Percentiles rank a stretch among this genome's conserved stretches.
Evolutionary conservation across 495 filamentous ascomycete genomes (phyloP).

Genomic region (Melanomma pulvis-pyrius): DNA sequence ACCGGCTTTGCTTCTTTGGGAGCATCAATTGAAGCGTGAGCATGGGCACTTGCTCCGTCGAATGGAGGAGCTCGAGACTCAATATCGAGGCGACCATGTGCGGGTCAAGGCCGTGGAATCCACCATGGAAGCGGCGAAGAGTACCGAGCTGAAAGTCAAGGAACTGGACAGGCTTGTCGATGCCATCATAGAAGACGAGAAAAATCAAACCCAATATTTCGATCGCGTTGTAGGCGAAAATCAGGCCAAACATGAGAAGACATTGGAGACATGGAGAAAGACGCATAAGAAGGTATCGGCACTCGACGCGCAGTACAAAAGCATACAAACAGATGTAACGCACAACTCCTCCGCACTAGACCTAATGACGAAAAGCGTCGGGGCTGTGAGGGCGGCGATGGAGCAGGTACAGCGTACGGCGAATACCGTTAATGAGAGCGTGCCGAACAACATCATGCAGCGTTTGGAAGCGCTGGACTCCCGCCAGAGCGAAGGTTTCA

Average conservation of each 20-base stretch:
- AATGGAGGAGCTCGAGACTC: conserved; percentile 38
- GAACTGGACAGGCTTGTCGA: conserved; percentile 4
- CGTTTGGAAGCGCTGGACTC: conserved; percentile 27
- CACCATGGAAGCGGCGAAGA: neutral
- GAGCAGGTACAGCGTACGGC: neutral
- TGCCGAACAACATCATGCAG: neutral
- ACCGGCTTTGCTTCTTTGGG: conserved; percentile 46
- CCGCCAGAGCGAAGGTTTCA: neutral
- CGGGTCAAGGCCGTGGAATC: conserved; percentile 13
- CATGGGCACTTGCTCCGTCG: conserved; percentile 41
- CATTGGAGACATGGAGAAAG: conserved; percentile 3
- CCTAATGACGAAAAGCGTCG: neutral
- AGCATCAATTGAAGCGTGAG: conserved; percentile 44
- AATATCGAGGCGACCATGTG: neutral
- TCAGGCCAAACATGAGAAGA: neutral
- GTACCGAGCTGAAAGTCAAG: neutral
- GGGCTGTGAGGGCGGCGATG: conserved; percentile 4
- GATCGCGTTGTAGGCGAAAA: neutral
- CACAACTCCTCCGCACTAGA: neutral
- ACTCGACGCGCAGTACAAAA: conserved; percentile 5
- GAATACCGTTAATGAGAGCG: conserved; percentile 15
- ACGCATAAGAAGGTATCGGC: conserved; percentile 5
- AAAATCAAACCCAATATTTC: neutral
- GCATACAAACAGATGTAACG: neutral
- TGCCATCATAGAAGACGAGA: conserved; percentile 4